A percentile compares a stretch with the other conserved stretches of the same genome.
Conservation (phyloP, 352 stramenopile species). For the Globisporangium polare region DNA sequence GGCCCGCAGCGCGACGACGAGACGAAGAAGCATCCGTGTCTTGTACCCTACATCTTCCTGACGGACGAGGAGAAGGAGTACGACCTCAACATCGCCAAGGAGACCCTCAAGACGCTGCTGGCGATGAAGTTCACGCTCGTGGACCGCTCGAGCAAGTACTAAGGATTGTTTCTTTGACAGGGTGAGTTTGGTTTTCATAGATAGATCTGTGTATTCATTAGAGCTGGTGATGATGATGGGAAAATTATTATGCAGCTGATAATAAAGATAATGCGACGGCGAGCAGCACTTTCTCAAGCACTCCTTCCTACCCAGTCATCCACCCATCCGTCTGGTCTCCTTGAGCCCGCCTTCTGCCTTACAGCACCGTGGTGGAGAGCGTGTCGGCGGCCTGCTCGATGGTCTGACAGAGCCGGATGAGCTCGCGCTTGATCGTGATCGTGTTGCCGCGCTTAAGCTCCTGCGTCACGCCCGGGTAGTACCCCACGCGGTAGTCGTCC, state of each 20-base stretch:
- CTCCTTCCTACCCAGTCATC: neutral
- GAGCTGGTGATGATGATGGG: neutral
- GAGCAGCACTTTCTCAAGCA: neutral
- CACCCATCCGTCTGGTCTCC: neutral
- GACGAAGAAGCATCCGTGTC: constrained; percentile 78
- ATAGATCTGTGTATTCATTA: neutral
- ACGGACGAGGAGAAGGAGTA: constrained; percentile 88
- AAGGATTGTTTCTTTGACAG: no score
- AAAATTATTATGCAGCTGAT: neutral
- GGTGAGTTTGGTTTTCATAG: neutral
- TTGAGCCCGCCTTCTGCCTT: neutral
- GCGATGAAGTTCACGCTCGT: constrained; percentile 85
- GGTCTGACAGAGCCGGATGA: constrained; percentile 72
- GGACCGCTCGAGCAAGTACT: constrained; percentile 63
- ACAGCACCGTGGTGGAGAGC: constrained; percentile 51
- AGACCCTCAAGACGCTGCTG: constrained; percentile 86
- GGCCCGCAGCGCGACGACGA: constrained; percentile 72
- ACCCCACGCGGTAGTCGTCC: constrained; percentile 76
- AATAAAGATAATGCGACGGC: neutral
- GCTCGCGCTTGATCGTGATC: constrained; percentile 72
- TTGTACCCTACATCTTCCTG: constrained; percentile 88
- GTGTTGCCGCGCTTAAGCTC: constrained; percentile 63
- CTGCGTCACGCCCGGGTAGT: constrained; percentile 71
- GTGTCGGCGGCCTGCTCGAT: constrained; percentile 78
- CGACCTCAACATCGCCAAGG: constrained; percentile 84